A percentile compares a stretch with the other conserved stretches of the same genome.
Evolutionary conservation across 2,329 filamentous ascomycete genomes (phyloP).

Genomic region (Fusarium cicatricum): DNA sequence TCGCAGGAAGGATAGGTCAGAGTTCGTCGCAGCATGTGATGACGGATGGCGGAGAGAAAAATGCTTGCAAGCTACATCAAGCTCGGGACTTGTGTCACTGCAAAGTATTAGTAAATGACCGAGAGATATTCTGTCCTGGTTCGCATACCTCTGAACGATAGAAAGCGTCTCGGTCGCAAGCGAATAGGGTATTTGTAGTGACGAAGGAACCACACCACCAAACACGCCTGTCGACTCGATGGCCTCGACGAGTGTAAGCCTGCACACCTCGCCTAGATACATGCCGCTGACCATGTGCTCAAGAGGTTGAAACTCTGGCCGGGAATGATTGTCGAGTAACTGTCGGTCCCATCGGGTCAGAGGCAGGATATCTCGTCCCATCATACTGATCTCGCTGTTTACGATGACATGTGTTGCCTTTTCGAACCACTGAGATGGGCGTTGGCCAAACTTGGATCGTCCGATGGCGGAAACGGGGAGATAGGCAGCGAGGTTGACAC

Average conservation of each 20-base stretch:
- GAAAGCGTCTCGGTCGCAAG: slow-evolving; percentile 69
- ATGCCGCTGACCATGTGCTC: slow-evolving; percentile 71
- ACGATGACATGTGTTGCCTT: slow-evolving; percentile 69
- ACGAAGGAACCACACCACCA: slow-evolving; percentile 64
- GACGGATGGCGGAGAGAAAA: slow-evolving; percentile 62
- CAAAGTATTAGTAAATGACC: slow-evolving; percentile 30
- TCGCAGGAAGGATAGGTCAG: slow-evolving; percentile 62
- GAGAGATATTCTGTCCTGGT: too few relatives aligned
- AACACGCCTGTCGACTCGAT: slow-evolving; percentile 63
- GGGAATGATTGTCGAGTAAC: slow-evolving; percentile 61
- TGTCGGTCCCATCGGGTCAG: slow-evolving; percentile 67
- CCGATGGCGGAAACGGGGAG: slow-evolving; percentile 66
- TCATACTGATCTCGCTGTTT: slow-evolving; percentile 74
- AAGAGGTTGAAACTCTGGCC: slow-evolving; percentile 68
- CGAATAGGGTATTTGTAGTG: slow-evolving; percentile 61
- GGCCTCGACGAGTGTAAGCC: slow-evolving; percentile 66
- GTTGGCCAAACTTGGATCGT: slow-evolving; percentile 63
- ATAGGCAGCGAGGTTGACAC: slow-evolving; percentile 71
- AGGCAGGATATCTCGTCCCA: slow-evolving; percentile 66
- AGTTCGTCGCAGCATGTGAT: slow-evolving; percentile 47
- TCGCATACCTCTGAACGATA: slow-evolving; percentile 62
- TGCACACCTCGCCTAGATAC: slow-evolving; percentile 72
- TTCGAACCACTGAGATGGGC: slow-evolving; percentile 64
- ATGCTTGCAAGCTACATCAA: slow-evolving; percentile 54
- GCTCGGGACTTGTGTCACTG: slow-evolving; percentile 56